A percentile compares a stretch with the other conserved stretches of the same genome.
phyloP scores from a whole-genome alignment of 345 rosid genomes.

The Bretschneidera sinensis region DNA sequence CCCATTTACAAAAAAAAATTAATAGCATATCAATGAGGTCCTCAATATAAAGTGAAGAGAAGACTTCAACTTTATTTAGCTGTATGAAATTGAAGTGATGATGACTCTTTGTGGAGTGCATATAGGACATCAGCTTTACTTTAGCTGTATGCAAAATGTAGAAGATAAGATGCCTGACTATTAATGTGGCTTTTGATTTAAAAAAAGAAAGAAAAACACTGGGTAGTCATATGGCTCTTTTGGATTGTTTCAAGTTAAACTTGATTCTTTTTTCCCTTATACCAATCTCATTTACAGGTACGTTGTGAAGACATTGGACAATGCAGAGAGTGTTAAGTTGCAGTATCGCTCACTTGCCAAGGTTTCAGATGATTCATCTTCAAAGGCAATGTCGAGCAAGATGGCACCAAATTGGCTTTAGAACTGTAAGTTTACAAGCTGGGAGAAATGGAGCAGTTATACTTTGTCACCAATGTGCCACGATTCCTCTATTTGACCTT shows the following conservation, averaged over 20 bases:
- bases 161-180: not conserved
- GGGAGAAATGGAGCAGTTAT: not conserved
- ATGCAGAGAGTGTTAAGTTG: conserved; percentile 84
- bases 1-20: no score
- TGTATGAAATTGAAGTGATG: no score
- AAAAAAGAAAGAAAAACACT: no score
- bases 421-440: conserved; percentile 5
- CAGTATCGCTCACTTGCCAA: conserved; percentile 88
- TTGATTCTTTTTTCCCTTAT: not conserved
- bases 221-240: no score
- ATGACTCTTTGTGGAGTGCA: not conserved
- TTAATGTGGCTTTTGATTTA: no score
- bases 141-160: no score
- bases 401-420: conserved; percentile 60
- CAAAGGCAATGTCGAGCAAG: conserved; percentile 43
- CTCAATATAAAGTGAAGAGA: no score
- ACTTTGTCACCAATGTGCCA: not conserved
- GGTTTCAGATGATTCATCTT: conserved; percentile 40
- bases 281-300: conserved; percentile 45
- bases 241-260: no score
- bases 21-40: no score
- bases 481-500: conserved; percentile 13
- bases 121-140: not conserved
- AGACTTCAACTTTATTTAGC: no score
- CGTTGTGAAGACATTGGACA: conserved; percentile 87